These are phyloP conservation scores for Suillus variegatus DNA, from an alignment of 768 basidiomycete genomes.

Conservation along the genomic window DNA sequence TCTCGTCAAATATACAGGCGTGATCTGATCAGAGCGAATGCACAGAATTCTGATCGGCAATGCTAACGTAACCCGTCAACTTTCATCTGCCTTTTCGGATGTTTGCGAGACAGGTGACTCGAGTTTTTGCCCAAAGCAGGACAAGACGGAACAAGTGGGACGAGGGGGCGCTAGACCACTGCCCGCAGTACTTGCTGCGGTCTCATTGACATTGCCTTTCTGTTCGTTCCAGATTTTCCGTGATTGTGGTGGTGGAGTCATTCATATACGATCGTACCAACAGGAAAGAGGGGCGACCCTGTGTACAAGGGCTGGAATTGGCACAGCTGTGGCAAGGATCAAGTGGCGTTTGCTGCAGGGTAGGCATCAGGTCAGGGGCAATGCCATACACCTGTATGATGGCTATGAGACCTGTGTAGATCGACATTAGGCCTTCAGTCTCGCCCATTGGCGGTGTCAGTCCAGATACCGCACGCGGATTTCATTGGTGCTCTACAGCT, in stretches of 20 bases:
- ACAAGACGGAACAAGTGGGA: too few relatives aligned
- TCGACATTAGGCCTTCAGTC: not conserved
- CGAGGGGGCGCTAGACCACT: too few relatives aligned
- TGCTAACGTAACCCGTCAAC: not conserved
- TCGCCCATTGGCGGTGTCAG: not conserved
- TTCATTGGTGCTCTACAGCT: not conserved
- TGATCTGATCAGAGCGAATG: slow-evolving; percentile 26
- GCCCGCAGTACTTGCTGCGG: too few relatives aligned
- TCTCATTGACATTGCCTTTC: not conserved
- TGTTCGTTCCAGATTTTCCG: slow-evolving; percentile 4
- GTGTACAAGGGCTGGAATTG: slow-evolving; percentile 15
- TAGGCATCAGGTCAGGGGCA: not conserved
- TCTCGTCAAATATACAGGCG: not conserved
- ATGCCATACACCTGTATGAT: not conserved
- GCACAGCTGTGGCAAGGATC: slow-evolving; percentile 12
- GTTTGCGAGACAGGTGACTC: not conserved
- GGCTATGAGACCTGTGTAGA: not conserved
- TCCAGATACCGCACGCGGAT: not conserved
- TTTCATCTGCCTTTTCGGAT: not conserved
- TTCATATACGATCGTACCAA: slow-evolving; percentile 15
- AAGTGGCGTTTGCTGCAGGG: slow-evolving; percentile 26
- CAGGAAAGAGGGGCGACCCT: slow-evolving; percentile 11
- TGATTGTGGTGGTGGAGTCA: slow-evolving; percentile 5
- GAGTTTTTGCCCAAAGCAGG: too few relatives aligned
- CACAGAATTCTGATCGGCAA: slow-evolving; percentile 36